Base-by-base conservation (phyloP, 2,329 filamentous ascomycete genomes). In the Aspergillus neoniger region DNA sequence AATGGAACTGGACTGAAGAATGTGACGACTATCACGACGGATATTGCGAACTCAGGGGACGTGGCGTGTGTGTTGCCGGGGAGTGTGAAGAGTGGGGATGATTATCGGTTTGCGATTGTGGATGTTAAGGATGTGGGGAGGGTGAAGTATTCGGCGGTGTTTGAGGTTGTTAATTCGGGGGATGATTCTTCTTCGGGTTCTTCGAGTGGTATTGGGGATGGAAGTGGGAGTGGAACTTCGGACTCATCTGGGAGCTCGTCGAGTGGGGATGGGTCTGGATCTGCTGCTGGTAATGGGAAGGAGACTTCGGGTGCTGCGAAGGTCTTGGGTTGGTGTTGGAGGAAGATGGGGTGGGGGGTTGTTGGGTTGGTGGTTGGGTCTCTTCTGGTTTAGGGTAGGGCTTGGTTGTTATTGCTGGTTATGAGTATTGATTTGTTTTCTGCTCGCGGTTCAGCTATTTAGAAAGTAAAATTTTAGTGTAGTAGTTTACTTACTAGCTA, bases 41-140 rank as follows among this genome's bases (percentile, higher is more conserved):
- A 55, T 17, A 44, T 55, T 7, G 53, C 39, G 0, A 55, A 55
- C 6, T 55, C 53, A 1, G 53, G 53, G 5, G 30, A 44, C n/a
- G 25, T 55, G 41, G 53, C 53, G 23, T 55, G 38, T 23, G n/a
- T 55, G 2, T 41, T 55, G 21, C 19, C 53, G 39, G n/a, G 12
- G 4, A 55, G 43, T 36, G 23, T 55, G 4, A 17, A n/a, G 5
- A 19, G 28, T 12, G 53, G 39, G 28, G n/a, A 55, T 23, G 41
- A 55, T 55, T 55, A 55, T 23, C 21, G n/a, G 12, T 55, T 55
- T 55, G 53, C 53, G 10, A 23, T 55, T 32, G 41, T 55, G 1
- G 52, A 43, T 41, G 19, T 10, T 4, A 21, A 55, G 15, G 53
- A 41, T 44, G 5, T 0, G 6, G 30, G 9, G 14, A 41, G 30